phyloP scores from a whole-genome alignment of 371 early-diverging fungal species.

The Mucor lusitanicus region DNA sequence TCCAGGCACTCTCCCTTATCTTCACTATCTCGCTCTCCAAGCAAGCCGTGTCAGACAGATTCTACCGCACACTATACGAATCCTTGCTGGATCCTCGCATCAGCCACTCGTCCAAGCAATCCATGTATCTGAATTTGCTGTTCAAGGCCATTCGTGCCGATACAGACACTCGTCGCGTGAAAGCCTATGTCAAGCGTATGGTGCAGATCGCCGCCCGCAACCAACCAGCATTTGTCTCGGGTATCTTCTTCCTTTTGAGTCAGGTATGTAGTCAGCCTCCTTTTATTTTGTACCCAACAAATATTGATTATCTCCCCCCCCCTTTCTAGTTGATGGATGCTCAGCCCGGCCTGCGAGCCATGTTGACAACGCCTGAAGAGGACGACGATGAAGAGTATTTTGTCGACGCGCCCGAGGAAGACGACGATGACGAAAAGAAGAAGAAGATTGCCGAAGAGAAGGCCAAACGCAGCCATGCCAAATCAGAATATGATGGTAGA shows the following conservation, averaged over 20 bases:
- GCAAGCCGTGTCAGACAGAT: slow-evolving; percentile 71
- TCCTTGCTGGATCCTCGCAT: slow-evolving; percentile 86
- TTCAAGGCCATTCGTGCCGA: slow-evolving; percentile 86
- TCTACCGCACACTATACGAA: slow-evolving; percentile 88
- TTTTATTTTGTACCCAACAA: not conserved
- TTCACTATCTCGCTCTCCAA: slow-evolving; percentile 72
- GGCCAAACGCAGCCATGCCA: slow-evolving; percentile 6
- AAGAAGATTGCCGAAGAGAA: slow-evolving; percentile 16
- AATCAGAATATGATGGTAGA: slow-evolving; percentile 71
- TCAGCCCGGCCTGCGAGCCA: slow-evolving; percentile 54
- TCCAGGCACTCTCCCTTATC: slow-evolving; percentile 91
- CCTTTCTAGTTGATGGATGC: slow-evolving; percentile 31
- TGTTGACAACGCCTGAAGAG: slow-evolving; percentile 77
- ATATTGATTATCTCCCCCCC: not conserved
- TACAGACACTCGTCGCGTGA: slow-evolving; percentile 63
- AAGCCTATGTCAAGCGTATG: slow-evolving; percentile 89
- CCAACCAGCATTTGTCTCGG: slow-evolving; percentile 84
- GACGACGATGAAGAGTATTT: slow-evolving; percentile 67
- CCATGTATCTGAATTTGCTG: slow-evolving; percentile 90
- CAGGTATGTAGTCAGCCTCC: slow-evolving; percentile 60
- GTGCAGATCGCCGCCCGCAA: slow-evolving; percentile 80
- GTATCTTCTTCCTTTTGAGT: slow-evolving; percentile 80
- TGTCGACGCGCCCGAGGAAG: slow-evolving; percentile 50
- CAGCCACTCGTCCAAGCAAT: slow-evolving; percentile 81
- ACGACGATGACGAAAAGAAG: slow-evolving; percentile 38